Evolutionary conservation across 305 asterid genomes (phyloP), one percentile per base, ranked within the genome.

Genomic region (Solanum hybrid): DNA sequence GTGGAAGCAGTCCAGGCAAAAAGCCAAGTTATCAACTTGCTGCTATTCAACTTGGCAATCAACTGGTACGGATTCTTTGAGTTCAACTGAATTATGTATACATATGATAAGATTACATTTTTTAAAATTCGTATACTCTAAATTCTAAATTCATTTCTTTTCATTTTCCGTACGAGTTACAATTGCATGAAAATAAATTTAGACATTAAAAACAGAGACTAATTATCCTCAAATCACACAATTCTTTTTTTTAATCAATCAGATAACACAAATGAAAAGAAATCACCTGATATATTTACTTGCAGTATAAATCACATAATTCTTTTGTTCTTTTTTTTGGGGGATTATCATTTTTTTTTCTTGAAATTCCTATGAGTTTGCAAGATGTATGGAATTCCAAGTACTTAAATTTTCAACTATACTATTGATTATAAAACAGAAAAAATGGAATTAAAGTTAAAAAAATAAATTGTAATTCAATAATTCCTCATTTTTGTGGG

Each of bases 1-100:
- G 99, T 92, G 98, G 98, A 10, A 96, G 98, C 94, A 97, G 99
- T 89, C 95, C 99, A 1, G 99, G 99, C 78, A 97, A 96, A 92
- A 97, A 94, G 26, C 97, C 98, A 20, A 95, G 93, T 90, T 97
- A 96, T 86, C 98, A 96, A 82, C 91, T 95, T 86, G 98, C 99
- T 9, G 99, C 99, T 29, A 94, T 94, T 78, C 98, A 97, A 42
- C 98, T 97, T 39, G 99, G 95, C 13, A 93, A 93, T 91, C 93
- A 96, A 92, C 90, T 97, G 98, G 99, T 96, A 79, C 26, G 2
- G 6, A n/a, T 79, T 80, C 22, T 78, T 1, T 2, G 34, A 86
- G 20, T 61, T 51, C 6, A 86, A 29, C 88, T 35, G 51, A 78
- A 33, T 31, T 86, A 33, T 61, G 1, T 22, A 22, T 28, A 28